phyloP scores from a whole-genome alignment of 2,329 filamentous ascomycete genomes.

The Beauveria asiatica region DNA sequence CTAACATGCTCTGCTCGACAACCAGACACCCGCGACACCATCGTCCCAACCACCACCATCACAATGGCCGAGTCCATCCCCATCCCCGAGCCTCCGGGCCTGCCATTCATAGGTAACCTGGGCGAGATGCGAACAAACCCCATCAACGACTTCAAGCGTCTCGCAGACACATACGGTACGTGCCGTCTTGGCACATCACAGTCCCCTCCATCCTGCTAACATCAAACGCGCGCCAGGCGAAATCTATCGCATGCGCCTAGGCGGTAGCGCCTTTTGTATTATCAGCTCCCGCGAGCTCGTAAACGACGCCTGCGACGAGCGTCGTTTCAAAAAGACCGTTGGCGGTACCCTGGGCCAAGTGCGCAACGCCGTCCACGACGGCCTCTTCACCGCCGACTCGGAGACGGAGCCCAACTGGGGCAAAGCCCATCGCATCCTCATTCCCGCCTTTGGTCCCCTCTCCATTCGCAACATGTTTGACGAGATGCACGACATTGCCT shows the following conservation, averaged over 20 bases:
- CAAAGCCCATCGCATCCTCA: conserved; percentile 55
- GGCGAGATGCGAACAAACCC: conserved; percentile 54
- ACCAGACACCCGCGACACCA: background rate
- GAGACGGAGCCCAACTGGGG: conserved; percentile 53
- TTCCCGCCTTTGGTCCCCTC: conserved; percentile 62
- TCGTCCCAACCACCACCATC: background rate
- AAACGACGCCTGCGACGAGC: conserved; percentile 57
- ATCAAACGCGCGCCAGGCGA: conserved; percentile 35
- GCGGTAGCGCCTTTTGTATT: conserved; percentile 39
- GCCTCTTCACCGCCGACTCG: conserved; percentile 51
- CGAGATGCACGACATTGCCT: conserved; percentile 60
- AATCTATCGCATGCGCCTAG: conserved; percentile 50
- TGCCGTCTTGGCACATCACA: background rate
- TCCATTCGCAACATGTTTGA: conserved; percentile 61
- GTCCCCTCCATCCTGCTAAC: background rate
- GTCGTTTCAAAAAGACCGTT: conserved; percentile 53
- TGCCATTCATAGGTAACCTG: conserved; percentile 59
- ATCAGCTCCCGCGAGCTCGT: conserved; percentile 46
- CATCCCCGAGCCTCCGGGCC: conserved; percentile 55
- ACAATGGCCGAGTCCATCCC: conserved; percentile 30
- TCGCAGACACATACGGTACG: conserved; percentile 59
- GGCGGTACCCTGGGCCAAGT: conserved; percentile 38
- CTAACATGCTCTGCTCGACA: background rate
- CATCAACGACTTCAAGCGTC: conserved; percentile 41
- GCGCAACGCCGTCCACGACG: conserved; percentile 52